A percentile compares a stretch with the other conserved stretches of the same genome.
Conservation (phyloP, 495 filamentous ascomycete species). For the Penicillium odoratum region DNA sequence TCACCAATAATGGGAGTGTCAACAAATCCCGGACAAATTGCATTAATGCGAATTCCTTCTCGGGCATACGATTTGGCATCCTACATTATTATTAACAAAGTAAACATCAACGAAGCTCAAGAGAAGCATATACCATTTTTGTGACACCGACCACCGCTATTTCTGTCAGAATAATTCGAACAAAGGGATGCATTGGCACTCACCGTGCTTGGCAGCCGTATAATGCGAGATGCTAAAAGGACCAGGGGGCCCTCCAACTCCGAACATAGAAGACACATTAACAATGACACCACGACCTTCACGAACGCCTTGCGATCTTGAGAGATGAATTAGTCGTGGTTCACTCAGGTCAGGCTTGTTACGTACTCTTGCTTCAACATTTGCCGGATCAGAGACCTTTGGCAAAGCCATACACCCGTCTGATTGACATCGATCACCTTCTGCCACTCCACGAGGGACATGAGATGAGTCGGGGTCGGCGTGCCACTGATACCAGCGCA, state of each 20-base stretch:
- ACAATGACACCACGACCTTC: slow-evolving; percentile 32
- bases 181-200: slow-evolving; percentile 1
- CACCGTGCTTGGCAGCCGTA: slow-evolving; percentile 45
- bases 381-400: slow-evolving; percentile 46
- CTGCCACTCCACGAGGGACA: slow-evolving; percentile 37
- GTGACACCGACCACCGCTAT: slow-evolving; percentile 42
- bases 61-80: slow-evolving; percentile 46
- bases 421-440: slow-evolving; percentile 46
- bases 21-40: slow-evolving; percentile 50
- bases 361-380: slow-evolving; percentile 50
- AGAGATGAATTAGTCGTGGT: neutral
- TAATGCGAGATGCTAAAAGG: slow-evolving; percentile 34
- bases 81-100: slow-evolving; percentile 14
- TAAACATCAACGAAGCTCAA: neutral
- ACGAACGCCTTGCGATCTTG: slow-evolving; percentile 17
- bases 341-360: neutral
- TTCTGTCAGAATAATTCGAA: neutral
- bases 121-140: slow-evolving; percentile 24
- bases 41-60: slow-evolving; percentile 51
- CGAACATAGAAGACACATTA: slow-evolving; percentile 33
- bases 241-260: slow-evolving; percentile 19
- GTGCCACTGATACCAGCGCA: slow-evolving; percentile 39
- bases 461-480: slow-evolving; percentile 29
- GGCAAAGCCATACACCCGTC: slow-evolving; percentile 49
- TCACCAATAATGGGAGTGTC: slow-evolving; percentile 37